Evolutionary conservation across 106 monocot genomes (phyloP).

Genomic region (Acorus gramineus): DNA sequence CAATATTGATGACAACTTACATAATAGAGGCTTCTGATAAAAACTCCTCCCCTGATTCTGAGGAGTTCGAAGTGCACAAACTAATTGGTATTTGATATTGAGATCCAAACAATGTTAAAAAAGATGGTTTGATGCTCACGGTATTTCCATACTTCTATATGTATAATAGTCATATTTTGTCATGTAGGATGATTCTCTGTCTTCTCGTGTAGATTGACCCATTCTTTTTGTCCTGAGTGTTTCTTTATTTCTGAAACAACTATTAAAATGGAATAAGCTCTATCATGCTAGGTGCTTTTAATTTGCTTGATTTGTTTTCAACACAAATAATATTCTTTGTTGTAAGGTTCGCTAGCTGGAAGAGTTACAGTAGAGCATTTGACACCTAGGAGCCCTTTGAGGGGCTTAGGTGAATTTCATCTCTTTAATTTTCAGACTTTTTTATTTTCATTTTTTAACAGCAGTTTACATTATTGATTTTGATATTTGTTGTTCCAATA

Average conservation of each 20-base stretch:
- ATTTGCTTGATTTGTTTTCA: no score
- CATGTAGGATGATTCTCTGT: no score
- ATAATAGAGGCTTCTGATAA: constrained; percentile 22
- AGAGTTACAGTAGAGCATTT: constrained; percentile 46
- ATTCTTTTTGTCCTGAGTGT: no score
- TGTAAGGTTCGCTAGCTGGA: constrained; percentile 65
- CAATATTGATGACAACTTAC: neutral
- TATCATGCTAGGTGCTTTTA: no score
- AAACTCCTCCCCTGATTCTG: constrained; percentile 13
- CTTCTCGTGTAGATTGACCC: no score
- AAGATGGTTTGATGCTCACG: constrained; percentile 55
- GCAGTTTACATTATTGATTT: no score
- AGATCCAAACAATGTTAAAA: constrained; percentile 34
- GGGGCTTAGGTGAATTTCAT: constrained; percentile 26
- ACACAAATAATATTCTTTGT: no score
- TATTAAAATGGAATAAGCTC: no score
- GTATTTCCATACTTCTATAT: no score
- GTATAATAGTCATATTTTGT: no score
- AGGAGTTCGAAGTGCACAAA: constrained; percentile 64
- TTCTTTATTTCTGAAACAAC: no score
- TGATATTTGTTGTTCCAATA: neutral
- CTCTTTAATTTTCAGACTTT: neutral
- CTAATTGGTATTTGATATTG: constrained; percentile 76
- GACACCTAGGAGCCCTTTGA: constrained; percentile 73
- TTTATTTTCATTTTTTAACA: neutral